Conservation (phyloP, 345 rosid species). For the Camelina sativa region DNA sequence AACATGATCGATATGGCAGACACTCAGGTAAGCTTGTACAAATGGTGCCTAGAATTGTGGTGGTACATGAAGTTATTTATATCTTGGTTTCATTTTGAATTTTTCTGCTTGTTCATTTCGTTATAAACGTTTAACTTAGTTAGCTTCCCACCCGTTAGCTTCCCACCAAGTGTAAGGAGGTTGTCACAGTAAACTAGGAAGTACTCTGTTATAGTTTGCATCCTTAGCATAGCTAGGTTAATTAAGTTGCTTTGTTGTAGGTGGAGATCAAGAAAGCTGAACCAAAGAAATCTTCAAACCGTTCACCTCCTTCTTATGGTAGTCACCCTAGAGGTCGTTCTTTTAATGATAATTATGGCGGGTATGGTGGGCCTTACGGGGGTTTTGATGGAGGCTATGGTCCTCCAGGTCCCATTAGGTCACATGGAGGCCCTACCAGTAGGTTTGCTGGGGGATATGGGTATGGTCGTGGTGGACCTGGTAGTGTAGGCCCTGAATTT, state of each 20-base stretch:
- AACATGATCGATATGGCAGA: slow-evolving; percentile 97
- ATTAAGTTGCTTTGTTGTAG: slow-evolving; percentile 97
- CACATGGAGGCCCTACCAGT: slow-evolving; percentile 62
- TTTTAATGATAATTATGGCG: slow-evolving; percentile 66
- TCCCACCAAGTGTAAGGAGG: slow-evolving; percentile 26
- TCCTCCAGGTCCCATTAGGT: slow-evolving; percentile 75
- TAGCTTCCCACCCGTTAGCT: slow-evolving; percentile 28
- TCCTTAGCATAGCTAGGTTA: slow-evolving; percentile 76
- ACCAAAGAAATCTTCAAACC: slow-evolving; percentile 98
- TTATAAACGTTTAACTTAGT: background rate
- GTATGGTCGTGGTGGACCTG: slow-evolving; percentile 68
- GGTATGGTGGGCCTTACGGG: slow-evolving; percentile 64
- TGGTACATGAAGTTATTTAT: slow-evolving; percentile 8
- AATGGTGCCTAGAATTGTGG: slow-evolving; percentile 23
- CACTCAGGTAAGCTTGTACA: slow-evolving; percentile 75
- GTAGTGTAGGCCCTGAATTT: slow-evolving; percentile 68
- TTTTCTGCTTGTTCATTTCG: slow-evolving; percentile 4
- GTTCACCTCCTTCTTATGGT: slow-evolving; percentile 85
- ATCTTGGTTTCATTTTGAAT: background rate
- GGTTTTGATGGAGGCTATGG: slow-evolving; percentile 85
- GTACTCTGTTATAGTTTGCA: slow-evolving; percentile 48
- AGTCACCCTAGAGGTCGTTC: slow-evolving; percentile 76
- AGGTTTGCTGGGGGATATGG: slow-evolving; percentile 73
- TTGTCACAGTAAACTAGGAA: slow-evolving; percentile 32
- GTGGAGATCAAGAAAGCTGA: slow-evolving; percentile 99